These are phyloP conservation scores for Gautieria morchelliformis DNA, from an alignment of 768 basidiomycete genomes.

Conservation along the genomic window DNA sequence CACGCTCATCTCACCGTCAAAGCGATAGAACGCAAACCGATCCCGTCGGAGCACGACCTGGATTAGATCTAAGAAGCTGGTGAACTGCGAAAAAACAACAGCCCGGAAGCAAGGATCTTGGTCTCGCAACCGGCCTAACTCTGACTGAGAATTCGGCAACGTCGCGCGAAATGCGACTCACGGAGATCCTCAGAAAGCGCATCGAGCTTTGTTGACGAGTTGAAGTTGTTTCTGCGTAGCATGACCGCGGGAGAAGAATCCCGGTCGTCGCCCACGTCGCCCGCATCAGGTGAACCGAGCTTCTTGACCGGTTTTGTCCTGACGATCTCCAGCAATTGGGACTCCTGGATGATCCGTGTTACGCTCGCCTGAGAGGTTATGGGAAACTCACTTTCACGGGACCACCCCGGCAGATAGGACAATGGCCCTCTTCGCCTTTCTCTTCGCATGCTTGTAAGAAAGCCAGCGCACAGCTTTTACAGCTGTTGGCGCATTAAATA, in stretches of 20 bases:
- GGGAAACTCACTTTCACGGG: slow-evolving; percentile 44
- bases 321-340: slow-evolving; percentile 55
- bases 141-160: neutral
- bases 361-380: neutral
- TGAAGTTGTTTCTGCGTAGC: slow-evolving; percentile 74
- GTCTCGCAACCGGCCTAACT: slow-evolving; percentile 47
- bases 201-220: slow-evolving; percentile 84
- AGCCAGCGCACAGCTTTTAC: slow-evolving; percentile 82
- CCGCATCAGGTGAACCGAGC: slow-evolving; percentile 3
- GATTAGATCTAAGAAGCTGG: slow-evolving; percentile 78
- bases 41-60: slow-evolving; percentile 63
- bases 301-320: slow-evolving; percentile 14
- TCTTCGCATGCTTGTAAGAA: slow-evolving; percentile 63
- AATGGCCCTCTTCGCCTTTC: slow-evolving; percentile 58
- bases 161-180: slow-evolving; percentile 20
- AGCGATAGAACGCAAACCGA: slow-evolving; percentile 58
- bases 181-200: slow-evolving; percentile 70
- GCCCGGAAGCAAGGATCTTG: slow-evolving; percentile 74
- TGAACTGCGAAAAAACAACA: slow-evolving; percentile 88
- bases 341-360: slow-evolving; percentile 30
- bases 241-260: slow-evolving; percentile 35
- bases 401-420: slow-evolving; percentile 70
- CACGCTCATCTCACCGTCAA: slow-evolving; percentile 90
- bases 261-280: slow-evolving; percentile 20
- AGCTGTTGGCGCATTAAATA: slow-evolving; percentile 33